Conservation (phyloP, 352 stramenopile species). For the Globisporangium megalacanthum region DNA sequence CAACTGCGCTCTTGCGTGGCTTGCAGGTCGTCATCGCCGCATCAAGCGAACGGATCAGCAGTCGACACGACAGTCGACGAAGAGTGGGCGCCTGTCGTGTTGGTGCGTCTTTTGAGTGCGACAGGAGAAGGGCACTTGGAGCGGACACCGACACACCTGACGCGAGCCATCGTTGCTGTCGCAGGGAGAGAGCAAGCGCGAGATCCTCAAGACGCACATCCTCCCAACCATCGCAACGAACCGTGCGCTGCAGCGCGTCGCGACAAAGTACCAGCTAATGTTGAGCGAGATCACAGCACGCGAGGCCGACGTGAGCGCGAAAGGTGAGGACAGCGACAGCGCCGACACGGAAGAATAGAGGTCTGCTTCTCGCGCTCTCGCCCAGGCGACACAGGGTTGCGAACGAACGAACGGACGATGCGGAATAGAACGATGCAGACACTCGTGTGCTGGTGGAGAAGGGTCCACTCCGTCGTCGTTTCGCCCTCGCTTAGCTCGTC, state of each 20-base stretch:
- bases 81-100: constrained; percentile 31
- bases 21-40: constrained; percentile 1
- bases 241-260: constrained; percentile 73
- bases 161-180: background rate
- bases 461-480: too few relatives aligned
- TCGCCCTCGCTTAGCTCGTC: too few relatives aligned
- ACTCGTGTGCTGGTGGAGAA: background rate
- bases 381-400: background rate
- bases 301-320: constrained; percentile 21
- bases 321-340: background rate
- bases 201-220: constrained; percentile 63
- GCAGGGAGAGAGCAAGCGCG: constrained; percentile 65
- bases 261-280: constrained; percentile 82
- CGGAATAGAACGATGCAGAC: background rate
- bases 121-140: background rate
- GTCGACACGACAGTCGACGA: constrained; percentile 1
- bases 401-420: background rate
- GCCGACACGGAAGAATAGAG: background rate
- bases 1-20: background rate
- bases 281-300: constrained; percentile 58
- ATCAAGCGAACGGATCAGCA: background rate
- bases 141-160: too few relatives aligned
- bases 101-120: constrained; percentile 14
- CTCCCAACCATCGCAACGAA: constrained; percentile 78
- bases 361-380: too few relatives aligned